These are phyloP conservation scores for Penicillium sp. DNA, from an alignment of 2,329 filamentous ascomycete species.

Conservation along the genomic window DNA sequence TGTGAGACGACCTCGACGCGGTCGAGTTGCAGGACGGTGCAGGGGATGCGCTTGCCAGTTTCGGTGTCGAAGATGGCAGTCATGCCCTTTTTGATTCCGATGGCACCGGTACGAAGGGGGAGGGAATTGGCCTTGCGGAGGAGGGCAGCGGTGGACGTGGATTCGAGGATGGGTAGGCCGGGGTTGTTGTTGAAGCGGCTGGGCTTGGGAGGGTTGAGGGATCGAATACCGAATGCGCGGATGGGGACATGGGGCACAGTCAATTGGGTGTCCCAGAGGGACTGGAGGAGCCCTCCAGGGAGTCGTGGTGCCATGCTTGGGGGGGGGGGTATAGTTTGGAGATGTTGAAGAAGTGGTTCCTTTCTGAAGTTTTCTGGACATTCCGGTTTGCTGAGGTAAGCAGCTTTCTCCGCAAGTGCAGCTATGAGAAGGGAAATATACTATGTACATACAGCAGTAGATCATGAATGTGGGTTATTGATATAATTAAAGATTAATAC, in stretches of 20 bases:
- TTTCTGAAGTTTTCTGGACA: conserved; percentile 28
- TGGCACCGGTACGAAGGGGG: conserved; percentile 75
- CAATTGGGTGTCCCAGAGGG: conserved; percentile 34
- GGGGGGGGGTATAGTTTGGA: conserved; percentile 4
- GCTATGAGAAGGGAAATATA: not conserved
- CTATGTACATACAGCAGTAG: not conserved
- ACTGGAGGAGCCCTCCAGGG: conserved; percentile 37
- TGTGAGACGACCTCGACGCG: conserved; percentile 85
- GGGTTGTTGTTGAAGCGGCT: conserved; percentile 61
- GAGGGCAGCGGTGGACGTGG: conserved; percentile 64
- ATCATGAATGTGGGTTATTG: too few relatives aligned
- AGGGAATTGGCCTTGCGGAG: conserved; percentile 63
- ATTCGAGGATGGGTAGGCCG: conserved; percentile 59
- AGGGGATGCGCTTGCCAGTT: conserved; percentile 77
- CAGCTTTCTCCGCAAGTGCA: not conserved
- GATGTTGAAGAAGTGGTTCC: conserved; percentile 13
- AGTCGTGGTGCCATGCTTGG: conserved; percentile 46
- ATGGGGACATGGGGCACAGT: conserved; percentile 34
- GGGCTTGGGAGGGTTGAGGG: conserved; percentile 60
- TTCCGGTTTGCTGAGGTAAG: conserved; percentile 22
- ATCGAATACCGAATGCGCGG: conserved; percentile 60
- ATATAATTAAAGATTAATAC: too few relatives aligned
- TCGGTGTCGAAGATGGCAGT: conserved; percentile 81
- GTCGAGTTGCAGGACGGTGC: conserved; percentile 93
- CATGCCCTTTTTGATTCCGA: conserved; percentile 95